These are phyloP conservation scores for Acmispon strigosus DNA, from an alignment of 306 rosid genomes.

Conservation along the genomic window DNA sequence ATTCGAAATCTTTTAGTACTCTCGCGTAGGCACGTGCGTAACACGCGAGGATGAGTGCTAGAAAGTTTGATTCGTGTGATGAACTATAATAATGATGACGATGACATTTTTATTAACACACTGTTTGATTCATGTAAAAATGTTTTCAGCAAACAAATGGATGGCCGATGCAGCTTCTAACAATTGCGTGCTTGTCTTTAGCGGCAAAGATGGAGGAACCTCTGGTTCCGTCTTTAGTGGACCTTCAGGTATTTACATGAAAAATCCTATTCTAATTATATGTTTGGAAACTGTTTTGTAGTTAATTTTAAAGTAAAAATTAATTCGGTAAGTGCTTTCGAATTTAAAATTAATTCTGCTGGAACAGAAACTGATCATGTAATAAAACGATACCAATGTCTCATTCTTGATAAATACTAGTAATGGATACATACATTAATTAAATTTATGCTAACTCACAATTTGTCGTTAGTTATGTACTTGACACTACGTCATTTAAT, in stretches of 20 bases:
- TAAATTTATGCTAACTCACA: neutral
- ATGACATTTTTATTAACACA: neutral
- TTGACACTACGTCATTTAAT: neutral
- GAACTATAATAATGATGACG: conserved; percentile 1
- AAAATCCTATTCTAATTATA: no score
- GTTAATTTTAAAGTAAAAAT: no score
- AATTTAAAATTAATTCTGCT: no score
- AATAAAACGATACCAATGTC: neutral
- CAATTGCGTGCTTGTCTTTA: conserved; percentile 89
- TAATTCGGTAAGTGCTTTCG: no score
- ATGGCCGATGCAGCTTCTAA: conserved; percentile 88
- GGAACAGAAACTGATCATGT: no score
- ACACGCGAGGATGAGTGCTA: conserved; percentile 20
- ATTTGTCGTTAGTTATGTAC: conserved; percentile 1
- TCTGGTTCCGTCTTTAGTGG: conserved; percentile 82
- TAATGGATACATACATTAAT: neutral
- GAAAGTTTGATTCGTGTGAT: conserved; percentile 20
- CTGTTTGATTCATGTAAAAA: conserved; percentile 1
- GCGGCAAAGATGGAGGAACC: conserved; percentile 99
- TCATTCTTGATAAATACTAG: neutral
- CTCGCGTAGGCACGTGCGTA: conserved; percentile 31
- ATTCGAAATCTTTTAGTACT: conserved; percentile 1
- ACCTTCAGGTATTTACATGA: conserved; percentile 98
- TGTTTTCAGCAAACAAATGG: conserved; percentile 66
- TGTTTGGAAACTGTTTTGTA: no score